Base-by-base conservation (phyloP, 805 yeast genomes). In the Yamadazyma sp. region DNA sequence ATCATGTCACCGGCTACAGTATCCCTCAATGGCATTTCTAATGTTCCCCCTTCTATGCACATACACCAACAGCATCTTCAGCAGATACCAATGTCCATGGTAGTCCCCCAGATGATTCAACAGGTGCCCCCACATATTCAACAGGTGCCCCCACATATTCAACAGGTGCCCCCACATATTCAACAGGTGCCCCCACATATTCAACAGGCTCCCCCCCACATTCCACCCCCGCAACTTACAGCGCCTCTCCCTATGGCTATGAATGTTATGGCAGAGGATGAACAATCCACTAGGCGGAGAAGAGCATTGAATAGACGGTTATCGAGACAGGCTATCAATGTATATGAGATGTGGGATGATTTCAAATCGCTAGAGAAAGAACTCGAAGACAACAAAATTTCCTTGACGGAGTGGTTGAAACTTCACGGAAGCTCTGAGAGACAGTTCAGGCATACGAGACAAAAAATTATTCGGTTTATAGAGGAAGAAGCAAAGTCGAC, bases 271-370 rank as follows among this genome's bases (percentile, higher is more conserved):
- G 36, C 31, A 11, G 41, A 35, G 28, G 35, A 37, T 28, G 42
- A 38, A 28, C 34, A 32, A 6, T 13, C 28, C 11, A 24, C 35
- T 6, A 47, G 47, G 29, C 42, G 61, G 10, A 51, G 50, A 29
- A 30, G 43, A 3, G 56, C 53, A 8, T 32, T 57, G 23, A 44
- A 44, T 26, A 28, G 60, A 20, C 40, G 60, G 35, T 49, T 57
- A 22, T 57, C 61, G 4, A 25, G 62, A 30, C 62, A 57, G 32
- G 60, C 62, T 0, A 44, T 50, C 22, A 52, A 59, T 11, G 37
- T 59, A 7, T 54, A 50, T 38, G 63, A 59, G 40, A 55, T 59
- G 62, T 59, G 64, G 64, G 58, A 59, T 40, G 64, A 59, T 40
- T 59, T 56, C 41, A 59, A 57, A 35, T 45, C 53, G 4, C 40